Evolutionary conservation across 2,329 filamentous ascomycete species (phyloP).

Genomic region (Neospermospora avenae): DNA sequence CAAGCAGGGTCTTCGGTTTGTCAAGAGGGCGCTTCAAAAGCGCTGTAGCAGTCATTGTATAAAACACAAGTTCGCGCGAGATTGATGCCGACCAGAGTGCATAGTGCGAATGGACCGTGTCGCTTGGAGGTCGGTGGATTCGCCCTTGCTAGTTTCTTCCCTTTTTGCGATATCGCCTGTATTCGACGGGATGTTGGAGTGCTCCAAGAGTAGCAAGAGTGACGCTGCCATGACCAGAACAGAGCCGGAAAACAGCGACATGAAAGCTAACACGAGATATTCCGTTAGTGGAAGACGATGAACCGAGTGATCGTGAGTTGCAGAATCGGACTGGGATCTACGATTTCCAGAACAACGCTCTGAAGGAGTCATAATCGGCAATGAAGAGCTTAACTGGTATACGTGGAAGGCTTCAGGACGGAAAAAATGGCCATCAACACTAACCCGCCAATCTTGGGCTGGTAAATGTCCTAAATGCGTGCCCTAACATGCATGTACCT

Average conservation of each 20-base stretch:
- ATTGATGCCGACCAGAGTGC: neutral
- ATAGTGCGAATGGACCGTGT: neutral
- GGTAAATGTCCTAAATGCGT: too few species aligned
- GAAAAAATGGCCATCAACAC: too few species aligned
- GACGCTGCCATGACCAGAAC: neutral
- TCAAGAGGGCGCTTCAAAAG: neutral
- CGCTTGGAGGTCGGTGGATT: neutral
- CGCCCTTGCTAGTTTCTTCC: neutral
- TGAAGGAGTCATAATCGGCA: too few species aligned
- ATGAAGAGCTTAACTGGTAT: too few species aligned
- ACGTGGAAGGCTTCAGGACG: too few species aligned
- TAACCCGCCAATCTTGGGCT: too few species aligned
- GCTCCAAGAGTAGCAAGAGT: neutral
- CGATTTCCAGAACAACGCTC: neutral
- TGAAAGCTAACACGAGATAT: neutral
- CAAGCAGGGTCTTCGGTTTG: neutral
- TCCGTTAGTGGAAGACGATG: too few species aligned
- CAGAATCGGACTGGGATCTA: neutral
- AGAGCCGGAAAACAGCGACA: neutral
- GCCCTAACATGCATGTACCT: too few species aligned
- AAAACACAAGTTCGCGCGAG: neutral
- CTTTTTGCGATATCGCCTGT: neutral
- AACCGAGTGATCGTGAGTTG: neutral
- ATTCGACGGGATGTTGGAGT: neutral
- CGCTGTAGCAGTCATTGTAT: neutral